These are phyloP conservation scores for Ceratobasidium sp. DNA, from an alignment of 1,284 basidiomycete species.

Conservation along the genomic window DNA sequence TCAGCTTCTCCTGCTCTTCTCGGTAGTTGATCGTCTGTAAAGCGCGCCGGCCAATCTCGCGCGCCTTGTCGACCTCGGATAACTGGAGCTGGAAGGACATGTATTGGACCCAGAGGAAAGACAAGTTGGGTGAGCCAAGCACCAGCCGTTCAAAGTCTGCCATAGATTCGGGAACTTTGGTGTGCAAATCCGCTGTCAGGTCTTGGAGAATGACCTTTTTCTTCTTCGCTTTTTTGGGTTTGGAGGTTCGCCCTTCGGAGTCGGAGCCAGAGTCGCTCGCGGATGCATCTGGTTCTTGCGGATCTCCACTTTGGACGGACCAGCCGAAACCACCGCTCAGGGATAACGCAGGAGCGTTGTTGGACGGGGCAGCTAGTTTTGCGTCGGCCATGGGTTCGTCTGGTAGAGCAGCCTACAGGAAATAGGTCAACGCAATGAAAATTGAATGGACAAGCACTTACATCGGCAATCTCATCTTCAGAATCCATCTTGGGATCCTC, in stretches of 20 bases:
- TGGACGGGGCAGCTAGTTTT: slow-evolving; percentile 49
- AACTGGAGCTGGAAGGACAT: slow-evolving; percentile 99
- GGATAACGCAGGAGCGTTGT: slow-evolving; percentile 55
- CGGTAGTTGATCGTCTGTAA: slow-evolving; percentile 92
- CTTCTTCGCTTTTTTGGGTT: slow-evolving; percentile 72
- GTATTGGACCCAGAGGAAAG: slow-evolving; percentile 98
- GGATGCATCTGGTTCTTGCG: slow-evolving; percentile 1
- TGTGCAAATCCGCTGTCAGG: slow-evolving; percentile 86
- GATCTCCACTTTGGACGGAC: slow-evolving; percentile 56
- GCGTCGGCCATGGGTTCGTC: slow-evolving; percentile 51
- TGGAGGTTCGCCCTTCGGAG: slow-evolving; percentile 55
- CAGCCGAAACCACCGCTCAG: slow-evolving; percentile 65
- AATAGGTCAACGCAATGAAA: not conserved
- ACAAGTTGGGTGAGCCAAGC: slow-evolving; percentile 96
- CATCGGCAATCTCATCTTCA: slow-evolving; percentile 49
- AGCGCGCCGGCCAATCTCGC: slow-evolving; percentile 87
- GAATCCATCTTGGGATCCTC: slow-evolving; percentile 44
- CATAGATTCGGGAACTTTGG: slow-evolving; percentile 87
- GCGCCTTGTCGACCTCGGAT: slow-evolving; percentile 94
- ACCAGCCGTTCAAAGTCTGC: slow-evolving; percentile 95
- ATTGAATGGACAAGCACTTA: not conserved
- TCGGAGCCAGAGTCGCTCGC: slow-evolving; percentile 46
- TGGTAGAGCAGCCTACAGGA: slow-evolving; percentile 47
- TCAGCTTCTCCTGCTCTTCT: slow-evolving; percentile 96
- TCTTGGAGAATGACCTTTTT: slow-evolving; percentile 83